phyloP scores from a whole-genome alignment of 306 rosid genomes.

The Ammopiptanthus mongolicus region DNA sequence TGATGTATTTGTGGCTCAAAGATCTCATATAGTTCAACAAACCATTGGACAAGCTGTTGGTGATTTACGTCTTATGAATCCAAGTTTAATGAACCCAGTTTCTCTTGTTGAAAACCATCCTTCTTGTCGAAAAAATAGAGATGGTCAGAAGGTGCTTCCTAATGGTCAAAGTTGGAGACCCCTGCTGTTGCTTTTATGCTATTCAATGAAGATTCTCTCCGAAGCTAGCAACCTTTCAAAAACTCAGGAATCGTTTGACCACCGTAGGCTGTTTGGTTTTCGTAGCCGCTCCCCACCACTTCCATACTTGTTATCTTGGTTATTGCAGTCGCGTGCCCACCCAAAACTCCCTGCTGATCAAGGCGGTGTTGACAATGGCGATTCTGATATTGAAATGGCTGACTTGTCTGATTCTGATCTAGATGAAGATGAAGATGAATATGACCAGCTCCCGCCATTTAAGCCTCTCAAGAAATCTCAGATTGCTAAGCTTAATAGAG shows the following conservation, averaged over 20 bases:
- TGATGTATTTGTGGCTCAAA: conserved; percentile 90
- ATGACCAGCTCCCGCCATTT: conserved; percentile 93
- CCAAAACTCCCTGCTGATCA: conserved; percentile 90
- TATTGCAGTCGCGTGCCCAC: conserved; percentile 83
- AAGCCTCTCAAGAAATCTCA: conserved; percentile 89
- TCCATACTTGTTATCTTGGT: conserved; percentile 83
- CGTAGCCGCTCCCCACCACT: conserved; percentile 89
- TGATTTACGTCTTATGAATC: conserved; percentile 79
- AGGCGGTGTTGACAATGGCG: conserved; percentile 79
- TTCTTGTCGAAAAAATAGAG: conserved; percentile 90
- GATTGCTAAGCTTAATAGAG: conserved; percentile 75
- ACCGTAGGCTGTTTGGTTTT: conserved; percentile 79
- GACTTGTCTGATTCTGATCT: conserved; percentile 85
- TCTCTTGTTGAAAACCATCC: conserved; percentile 95
- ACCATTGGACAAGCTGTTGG: conserved; percentile 94
- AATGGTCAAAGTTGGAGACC: conserved; percentile 96
- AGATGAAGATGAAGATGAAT: conserved; percentile 90
- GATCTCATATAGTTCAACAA: conserved; percentile 91
- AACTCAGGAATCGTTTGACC: conserved; percentile 74
- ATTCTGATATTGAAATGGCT: conserved; percentile 84
- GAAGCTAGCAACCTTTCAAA: conserved; percentile 68
- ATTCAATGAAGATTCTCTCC: conserved; percentile 81
- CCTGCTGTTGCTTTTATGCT: conserved; percentile 71
- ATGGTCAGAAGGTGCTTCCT: conserved; percentile 93
- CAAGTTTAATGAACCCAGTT: conserved; percentile 78